These are phyloP conservation scores for Penicillium freii DNA, from an alignment of 2,329 filamentous ascomycete genomes.

Conservation along the genomic window DNA sequence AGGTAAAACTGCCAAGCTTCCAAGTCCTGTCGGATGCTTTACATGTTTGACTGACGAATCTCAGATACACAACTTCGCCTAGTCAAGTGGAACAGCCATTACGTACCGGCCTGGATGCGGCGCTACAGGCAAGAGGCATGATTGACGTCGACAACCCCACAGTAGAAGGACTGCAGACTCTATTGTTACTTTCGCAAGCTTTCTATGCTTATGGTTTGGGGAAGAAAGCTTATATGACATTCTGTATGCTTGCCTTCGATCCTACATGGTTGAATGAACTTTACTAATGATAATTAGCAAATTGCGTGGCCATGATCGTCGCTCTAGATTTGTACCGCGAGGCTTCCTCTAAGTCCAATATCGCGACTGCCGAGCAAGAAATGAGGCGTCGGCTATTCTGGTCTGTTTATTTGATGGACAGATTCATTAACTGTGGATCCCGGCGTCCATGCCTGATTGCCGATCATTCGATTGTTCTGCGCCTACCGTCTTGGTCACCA, in stretches of 20 bases:
- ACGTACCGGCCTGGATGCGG: constrained; percentile 69
- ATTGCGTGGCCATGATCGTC: constrained; percentile 76
- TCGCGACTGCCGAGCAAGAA: constrained; percentile 69
- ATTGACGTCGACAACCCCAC: constrained; percentile 79
- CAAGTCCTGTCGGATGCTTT: constrained; percentile 16
- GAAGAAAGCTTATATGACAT: constrained; percentile 82
- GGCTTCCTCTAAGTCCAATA: constrained; percentile 60
- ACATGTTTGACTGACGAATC: constrained; percentile 21
- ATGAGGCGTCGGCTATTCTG: constrained; percentile 79
- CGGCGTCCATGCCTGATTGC: constrained; percentile 76
- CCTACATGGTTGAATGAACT: background rate
- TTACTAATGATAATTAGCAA: constrained; percentile 50
- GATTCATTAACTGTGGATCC: constrained; percentile 78
- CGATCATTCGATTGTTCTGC: constrained; percentile 72
- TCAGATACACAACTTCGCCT: constrained; percentile 68
- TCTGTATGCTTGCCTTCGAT: constrained; percentile 54
- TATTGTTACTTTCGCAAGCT: constrained; percentile 71
- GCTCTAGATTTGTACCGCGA: constrained; percentile 80
- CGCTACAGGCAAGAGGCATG: constrained; percentile 64
- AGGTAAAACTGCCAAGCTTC: constrained; percentile 48
- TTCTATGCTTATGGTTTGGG: constrained; percentile 76
- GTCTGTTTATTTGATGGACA: constrained; percentile 83
- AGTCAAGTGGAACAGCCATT: constrained; percentile 67
- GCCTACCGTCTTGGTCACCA: constrained; percentile 71
- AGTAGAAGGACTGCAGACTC: constrained; percentile 71